These are phyloP conservation scores for Talaromyces stipitatus DNA, from an alignment of 495 filamentous ascomycete genomes.

Conservation along the genomic window DNA sequence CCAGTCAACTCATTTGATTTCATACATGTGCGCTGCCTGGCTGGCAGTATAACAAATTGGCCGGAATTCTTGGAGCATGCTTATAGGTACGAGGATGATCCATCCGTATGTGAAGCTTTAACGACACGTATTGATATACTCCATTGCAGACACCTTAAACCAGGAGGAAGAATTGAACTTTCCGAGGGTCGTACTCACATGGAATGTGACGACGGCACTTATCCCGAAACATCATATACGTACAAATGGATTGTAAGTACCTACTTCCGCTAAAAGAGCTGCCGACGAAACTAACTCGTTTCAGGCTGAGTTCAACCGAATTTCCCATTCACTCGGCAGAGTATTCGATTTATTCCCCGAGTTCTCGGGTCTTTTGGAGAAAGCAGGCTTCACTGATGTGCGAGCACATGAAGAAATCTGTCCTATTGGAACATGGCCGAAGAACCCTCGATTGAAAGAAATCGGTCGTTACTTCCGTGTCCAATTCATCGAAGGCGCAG, in stretches of 20 bases:
- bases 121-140: neutral
- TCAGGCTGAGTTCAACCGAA: neutral
- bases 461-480: slow-evolving; percentile 16
- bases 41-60: slow-evolving; percentile 20
- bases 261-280: neutral
- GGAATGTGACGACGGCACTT: slow-evolving; percentile 10
- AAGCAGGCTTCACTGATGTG: slow-evolving; percentile 29
- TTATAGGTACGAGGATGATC: neutral
- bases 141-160: slow-evolving; percentile 15
- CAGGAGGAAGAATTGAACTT: slow-evolving; percentile 16
- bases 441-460: slow-evolving; percentile 25
- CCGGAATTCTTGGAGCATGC: slow-evolving; percentile 15
- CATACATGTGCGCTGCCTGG: slow-evolving; percentile 26
- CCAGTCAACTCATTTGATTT: slow-evolving; percentile 17
- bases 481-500: slow-evolving; percentile 13
- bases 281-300: neutral
- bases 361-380: neutral
- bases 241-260: neutral
- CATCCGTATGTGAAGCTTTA: neutral
- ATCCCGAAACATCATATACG: slow-evolving; percentile 1
- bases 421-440: slow-evolving; percentile 17
- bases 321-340: neutral
- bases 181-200: slow-evolving; percentile 8
- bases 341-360: neutral
- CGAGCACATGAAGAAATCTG: neutral